phyloP scores from a whole-genome alignment of 176 grass and related monocot genomes.

The Panicum miliaceum region DNA sequence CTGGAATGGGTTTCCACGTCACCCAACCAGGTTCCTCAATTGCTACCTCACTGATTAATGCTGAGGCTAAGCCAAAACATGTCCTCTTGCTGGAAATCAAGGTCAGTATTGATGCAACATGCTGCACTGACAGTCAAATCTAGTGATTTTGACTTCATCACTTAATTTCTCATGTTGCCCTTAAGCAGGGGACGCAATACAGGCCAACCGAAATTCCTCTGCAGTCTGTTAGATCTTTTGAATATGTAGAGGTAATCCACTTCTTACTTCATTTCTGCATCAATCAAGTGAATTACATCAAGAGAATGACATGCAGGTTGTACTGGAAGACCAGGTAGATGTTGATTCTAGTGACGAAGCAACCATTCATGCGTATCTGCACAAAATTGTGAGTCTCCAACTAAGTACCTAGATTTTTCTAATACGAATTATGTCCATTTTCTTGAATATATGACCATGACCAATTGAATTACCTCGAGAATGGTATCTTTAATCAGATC shows the following conservation, averaged over 20 bases:
- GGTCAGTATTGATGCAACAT: constrained; percentile 41
- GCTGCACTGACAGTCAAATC: background rate
- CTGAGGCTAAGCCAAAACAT: constrained; percentile 82
- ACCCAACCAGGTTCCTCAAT: constrained; percentile 86
- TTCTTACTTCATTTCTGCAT: background rate
- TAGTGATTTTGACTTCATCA: background rate
- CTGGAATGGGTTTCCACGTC: constrained; percentile 83
- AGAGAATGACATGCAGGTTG: constrained; percentile 57
- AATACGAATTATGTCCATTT: background rate
- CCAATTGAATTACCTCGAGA: background rate
- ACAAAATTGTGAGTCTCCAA: constrained; percentile 66
- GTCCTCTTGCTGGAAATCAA: constrained; percentile 87
- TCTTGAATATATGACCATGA: background rate
- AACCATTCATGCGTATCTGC: constrained; percentile 62
- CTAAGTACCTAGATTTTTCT: background rate
- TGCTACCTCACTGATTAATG: constrained; percentile 72
- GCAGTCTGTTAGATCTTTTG: constrained; percentile 78
- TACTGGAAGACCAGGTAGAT: constrained; percentile 64
- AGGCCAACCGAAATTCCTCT: constrained; percentile 79
- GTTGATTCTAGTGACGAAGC: constrained; percentile 63
- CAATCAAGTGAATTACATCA: background rate
- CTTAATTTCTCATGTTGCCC: constrained; percentile 33
- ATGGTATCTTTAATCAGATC: constrained; percentile 1
- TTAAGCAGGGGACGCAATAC: constrained; percentile 71
- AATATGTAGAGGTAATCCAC: constrained; percentile 71